Evolutionary conservation across 257 asterid genomes (phyloP), one percentile per base, ranked within the genome.

Genomic region (Scutellaria galericulata): DNA sequence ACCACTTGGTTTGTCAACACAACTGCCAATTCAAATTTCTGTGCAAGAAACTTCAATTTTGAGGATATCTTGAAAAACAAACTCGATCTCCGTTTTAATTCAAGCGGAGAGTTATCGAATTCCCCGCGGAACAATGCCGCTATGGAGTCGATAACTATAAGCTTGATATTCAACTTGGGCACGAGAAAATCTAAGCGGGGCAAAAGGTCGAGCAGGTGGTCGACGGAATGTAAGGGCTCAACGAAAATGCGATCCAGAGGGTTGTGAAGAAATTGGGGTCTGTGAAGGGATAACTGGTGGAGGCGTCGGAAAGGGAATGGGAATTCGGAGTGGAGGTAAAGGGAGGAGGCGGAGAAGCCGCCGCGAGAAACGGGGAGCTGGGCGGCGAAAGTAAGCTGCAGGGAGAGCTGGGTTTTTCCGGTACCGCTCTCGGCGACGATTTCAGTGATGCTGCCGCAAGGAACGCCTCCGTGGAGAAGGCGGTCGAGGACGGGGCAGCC

Each of bases 121-220:
- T 91, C 97, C 5, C 89, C 92, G 3, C 97, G 85, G 64, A 94
- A 94, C 78, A 94, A 76, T 0, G 97, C 98, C 0, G 97, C 97
- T 11, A 89, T 73, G 7, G 99, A 94, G 70, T 91, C 99, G 51
- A 94, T 87, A 3, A 94, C 87, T n/a, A 91, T 73, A 0, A 91
- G 80, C 79, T 80, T 89, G 64, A 89, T 75, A 7, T 88, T 89
- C 18, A 75, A 58, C 48, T 40, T 73, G 11, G 84, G 77, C 2
- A 90, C 75, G 27, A 88, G 53, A 3, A 78, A 46, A 58, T 91
- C 97, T 12, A 89, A 53, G 44, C 89, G 85, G 39, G 88, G 86
- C 95, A 94, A 87, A 18, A 91, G 61, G 75, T 94, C 93, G 91
- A 94, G 88, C 97, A 94, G 88, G 87, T 89, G 88, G 71, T 89